These are phyloP conservation scores for Komagataella pseudopastoris DNA, from an alignment of 805 yeast species.

Conservation along the genomic window DNA sequence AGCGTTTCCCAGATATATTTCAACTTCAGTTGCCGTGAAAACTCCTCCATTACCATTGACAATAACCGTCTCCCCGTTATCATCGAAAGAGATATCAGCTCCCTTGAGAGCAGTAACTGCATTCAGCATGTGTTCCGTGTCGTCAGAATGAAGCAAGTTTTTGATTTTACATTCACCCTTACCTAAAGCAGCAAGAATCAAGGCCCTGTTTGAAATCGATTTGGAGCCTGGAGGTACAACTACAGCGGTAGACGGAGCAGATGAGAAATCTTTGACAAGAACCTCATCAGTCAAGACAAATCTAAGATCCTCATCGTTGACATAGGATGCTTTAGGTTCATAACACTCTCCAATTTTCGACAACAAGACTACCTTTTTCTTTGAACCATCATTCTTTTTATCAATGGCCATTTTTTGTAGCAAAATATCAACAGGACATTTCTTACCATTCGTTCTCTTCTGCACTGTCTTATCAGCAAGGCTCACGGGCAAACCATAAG, in stretches of 20 bases:
- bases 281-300: constrained; percentile 77
- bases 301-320: constrained; percentile 67
- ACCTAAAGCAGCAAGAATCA: constrained; percentile 86
- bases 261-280: constrained; percentile 44
- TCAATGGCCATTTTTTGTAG: constrained; percentile 86
- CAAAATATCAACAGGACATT: constrained; percentile 64
- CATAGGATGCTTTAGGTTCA: constrained; percentile 78
- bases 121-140: constrained; percentile 85
- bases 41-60: constrained; percentile 79
- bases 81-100: constrained; percentile 72
- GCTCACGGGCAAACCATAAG: constrained; percentile 78
- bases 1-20: constrained; percentile 87
- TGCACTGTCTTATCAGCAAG: constrained; percentile 60
- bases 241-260: constrained; percentile 22
- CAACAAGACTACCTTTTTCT: constrained; percentile 75
- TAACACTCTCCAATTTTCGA: constrained; percentile 80
- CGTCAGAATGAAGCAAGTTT: constrained; percentile 89
- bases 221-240: constrained; percentile 93
- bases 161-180: constrained; percentile 70
- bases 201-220: constrained; percentile 91
- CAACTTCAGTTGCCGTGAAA: constrained; percentile 46
- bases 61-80: constrained; percentile 80
- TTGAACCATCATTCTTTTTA: constrained; percentile 89
- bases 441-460: constrained; percentile 53
- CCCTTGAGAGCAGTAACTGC: constrained; percentile 75